phyloP scores from a whole-genome alignment of 208 protist species.

The Phytomonas sp. region DNA sequence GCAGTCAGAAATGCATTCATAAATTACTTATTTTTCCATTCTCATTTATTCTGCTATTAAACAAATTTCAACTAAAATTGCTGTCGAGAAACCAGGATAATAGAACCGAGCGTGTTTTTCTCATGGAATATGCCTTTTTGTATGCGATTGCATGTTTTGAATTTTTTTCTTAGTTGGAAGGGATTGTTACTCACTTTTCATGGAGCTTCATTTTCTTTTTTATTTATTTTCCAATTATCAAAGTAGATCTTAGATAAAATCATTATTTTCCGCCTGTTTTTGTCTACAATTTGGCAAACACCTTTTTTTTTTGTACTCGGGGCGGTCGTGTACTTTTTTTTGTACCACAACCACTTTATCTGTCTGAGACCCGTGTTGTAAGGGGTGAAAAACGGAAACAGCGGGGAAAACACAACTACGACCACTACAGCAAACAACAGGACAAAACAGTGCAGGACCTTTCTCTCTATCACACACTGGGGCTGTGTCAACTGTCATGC shows the following conservation, averaged over 20 bases:
- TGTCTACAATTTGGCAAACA: not conserved
- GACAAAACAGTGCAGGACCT: not conserved
- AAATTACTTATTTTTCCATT: not conserved
- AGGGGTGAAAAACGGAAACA: too few relatives aligned
- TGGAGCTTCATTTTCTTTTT: not conserved
- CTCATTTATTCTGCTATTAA: not conserved
- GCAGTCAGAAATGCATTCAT: not conserved
- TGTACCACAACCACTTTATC: too few relatives aligned
- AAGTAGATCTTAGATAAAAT: not conserved
- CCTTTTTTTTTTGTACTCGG: not conserved
- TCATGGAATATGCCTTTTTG: not conserved
- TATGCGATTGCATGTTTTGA: not conserved
- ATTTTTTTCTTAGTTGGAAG: not conserved
- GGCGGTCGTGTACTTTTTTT: too few relatives aligned
- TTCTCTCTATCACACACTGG: not conserved
- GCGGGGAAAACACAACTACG: too few relatives aligned
- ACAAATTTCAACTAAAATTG: not conserved
- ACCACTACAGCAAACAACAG: too few relatives aligned
- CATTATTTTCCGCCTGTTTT: not conserved
- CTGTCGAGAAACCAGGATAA: not conserved
- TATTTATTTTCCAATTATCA: constrained; percentile 4
- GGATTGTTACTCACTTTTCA: not conserved
- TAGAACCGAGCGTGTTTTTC: not conserved
- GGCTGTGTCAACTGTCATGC: constrained; percentile 24
- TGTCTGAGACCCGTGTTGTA: too few relatives aligned